A percentile compares a stretch with the other conserved stretches of the same genome.
Conservation (phyloP, 2,329 filamentous ascomycete genomes). For the Metarhizium sp. region DNA sequence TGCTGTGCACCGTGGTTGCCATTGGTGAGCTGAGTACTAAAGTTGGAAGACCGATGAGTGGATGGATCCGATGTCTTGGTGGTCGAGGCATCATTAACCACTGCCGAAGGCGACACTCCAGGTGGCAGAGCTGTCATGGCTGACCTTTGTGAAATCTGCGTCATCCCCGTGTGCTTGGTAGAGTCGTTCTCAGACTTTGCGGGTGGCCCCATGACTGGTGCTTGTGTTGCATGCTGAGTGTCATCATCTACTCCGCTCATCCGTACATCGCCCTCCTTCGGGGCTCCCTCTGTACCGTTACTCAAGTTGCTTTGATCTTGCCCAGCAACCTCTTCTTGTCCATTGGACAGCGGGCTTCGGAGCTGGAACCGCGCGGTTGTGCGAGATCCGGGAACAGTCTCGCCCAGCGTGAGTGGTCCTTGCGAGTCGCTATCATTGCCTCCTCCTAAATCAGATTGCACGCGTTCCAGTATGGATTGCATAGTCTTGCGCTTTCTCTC, state of each 20-base stretch:
- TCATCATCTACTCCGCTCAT: conserved; percentile 50
- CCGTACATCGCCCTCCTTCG: conserved; percentile 40
- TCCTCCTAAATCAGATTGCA: conserved; percentile 40
- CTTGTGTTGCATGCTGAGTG: conserved; percentile 35
- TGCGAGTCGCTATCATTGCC: conserved; percentile 45
- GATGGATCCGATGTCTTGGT: conserved; percentile 81
- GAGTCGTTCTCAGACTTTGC: conserved; percentile 27
- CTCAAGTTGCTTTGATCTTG: conserved; percentile 26
- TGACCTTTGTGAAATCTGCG: conserved; percentile 56
- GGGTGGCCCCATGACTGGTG: conserved; percentile 40
- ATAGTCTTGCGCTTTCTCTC: conserved; percentile 52
- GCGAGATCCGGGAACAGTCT: conserved; percentile 46
- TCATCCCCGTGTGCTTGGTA: conserved; percentile 34
- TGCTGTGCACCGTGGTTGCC: conserved; percentile 44
- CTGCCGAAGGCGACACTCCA: conserved; percentile 47
- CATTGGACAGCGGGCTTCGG: conserved; percentile 51
- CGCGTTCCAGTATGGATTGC: conserved; percentile 42
- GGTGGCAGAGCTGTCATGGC: conserved; percentile 47
- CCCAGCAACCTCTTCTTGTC: conserved; percentile 29
- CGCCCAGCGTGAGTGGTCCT: conserved; percentile 53
- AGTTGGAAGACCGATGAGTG: conserved; percentile 49
- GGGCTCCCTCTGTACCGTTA: conserved; percentile 36
- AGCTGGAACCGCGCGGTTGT: conserved; percentile 47
- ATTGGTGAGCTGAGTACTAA: conserved; percentile 66
- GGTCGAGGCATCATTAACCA: conserved; percentile 79